phyloP scores from a whole-genome alignment of 2,329 filamentous ascomycete species.

The Phialophora tarda region DNA sequence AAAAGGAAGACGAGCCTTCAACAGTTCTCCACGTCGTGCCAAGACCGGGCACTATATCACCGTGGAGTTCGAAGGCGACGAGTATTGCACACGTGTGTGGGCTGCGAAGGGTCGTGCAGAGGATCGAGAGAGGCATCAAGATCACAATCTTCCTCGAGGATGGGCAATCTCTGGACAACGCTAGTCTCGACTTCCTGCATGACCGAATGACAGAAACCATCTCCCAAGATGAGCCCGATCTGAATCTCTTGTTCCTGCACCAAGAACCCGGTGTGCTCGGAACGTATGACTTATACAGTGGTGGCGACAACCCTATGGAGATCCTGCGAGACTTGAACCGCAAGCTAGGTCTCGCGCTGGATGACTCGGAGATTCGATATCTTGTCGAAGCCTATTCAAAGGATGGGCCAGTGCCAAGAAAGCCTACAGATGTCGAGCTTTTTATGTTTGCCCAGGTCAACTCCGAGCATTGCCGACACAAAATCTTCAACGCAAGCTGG shows the following conservation, averaged over 20 bases:
- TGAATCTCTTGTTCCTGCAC: conserved; percentile 79
- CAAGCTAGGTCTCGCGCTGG: conserved; percentile 81
- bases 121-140: conserved; percentile 85
- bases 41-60: conserved; percentile 80
- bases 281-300: conserved; percentile 74
- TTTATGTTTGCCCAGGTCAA: conserved; percentile 99
- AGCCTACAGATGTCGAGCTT: conserved; percentile 88
- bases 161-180: conserved; percentile 63
- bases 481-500: conserved; percentile 97
- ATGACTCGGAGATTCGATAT: conserved; percentile 89
- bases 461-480: conserved; percentile 87
- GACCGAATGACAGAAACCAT: conserved; percentile 96
- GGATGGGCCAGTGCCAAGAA: conserved; percentile 61
- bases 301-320: conserved; percentile 68
- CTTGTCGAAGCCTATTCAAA: conserved; percentile 81
- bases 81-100: conserved; percentile 93
- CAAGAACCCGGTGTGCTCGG: conserved; percentile 68
- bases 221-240: conserved; percentile 68
- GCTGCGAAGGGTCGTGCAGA: conserved; percentile 70
- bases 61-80: conserved; percentile 97
- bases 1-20: conserved; percentile 53
- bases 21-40: conserved; percentile 75
- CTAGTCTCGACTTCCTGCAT: conserved; percentile 71
- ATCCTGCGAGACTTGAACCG: conserved; percentile 83
- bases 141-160: conserved; percentile 67